Percentiles rank a stretch among this genome's conserved stretches.
Evolutionary conservation across 2,329 filamentous ascomycete species (phyloP).

Genomic region (Annulohypoxylon truncatum): DNA sequence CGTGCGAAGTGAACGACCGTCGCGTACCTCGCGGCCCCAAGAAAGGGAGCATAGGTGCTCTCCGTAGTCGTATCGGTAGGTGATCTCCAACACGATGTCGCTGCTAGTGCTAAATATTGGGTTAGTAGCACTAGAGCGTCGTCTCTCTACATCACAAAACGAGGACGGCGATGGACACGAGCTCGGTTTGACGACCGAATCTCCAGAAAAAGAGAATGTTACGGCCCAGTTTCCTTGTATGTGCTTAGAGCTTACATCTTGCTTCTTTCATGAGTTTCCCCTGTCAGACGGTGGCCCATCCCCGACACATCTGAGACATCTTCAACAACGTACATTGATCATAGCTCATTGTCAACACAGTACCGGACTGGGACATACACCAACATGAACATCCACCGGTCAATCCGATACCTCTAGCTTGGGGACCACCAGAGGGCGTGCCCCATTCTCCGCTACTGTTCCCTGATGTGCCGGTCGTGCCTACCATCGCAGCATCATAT

Average conservation of each 20-base stretch:
- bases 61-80: constrained; percentile 38
- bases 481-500: constrained; percentile 28
- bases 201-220: constrained; percentile 21
- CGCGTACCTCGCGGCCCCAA: constrained; percentile 37
- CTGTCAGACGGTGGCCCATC: constrained; percentile 1
- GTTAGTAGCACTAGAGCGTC: constrained; percentile 35
- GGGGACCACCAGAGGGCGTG: constrained; percentile 25
- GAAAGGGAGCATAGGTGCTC: constrained; percentile 39
- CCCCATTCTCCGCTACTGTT: constrained; percentile 35
- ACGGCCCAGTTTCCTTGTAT: constrained; percentile 30
- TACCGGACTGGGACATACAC: constrained; percentile 32
- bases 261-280: background rate
- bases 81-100: background rate
- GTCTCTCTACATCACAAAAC: constrained; percentile 34
- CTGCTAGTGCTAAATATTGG: constrained; percentile 15
- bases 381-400: constrained; percentile 26
- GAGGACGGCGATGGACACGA: constrained; percentile 33
- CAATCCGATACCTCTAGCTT: constrained; percentile 23
- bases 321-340: constrained; percentile 11
- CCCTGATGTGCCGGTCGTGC: constrained; percentile 25
- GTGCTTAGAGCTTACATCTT: constrained; percentile 11
- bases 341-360: constrained; percentile 22
- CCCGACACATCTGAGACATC: constrained; percentile 31
- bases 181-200: constrained; percentile 8
- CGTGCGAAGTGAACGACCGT: constrained; percentile 40